Conservation (phyloP, 495 filamentous ascomycete genomes). For the Penicillium pulvis region DNA sequence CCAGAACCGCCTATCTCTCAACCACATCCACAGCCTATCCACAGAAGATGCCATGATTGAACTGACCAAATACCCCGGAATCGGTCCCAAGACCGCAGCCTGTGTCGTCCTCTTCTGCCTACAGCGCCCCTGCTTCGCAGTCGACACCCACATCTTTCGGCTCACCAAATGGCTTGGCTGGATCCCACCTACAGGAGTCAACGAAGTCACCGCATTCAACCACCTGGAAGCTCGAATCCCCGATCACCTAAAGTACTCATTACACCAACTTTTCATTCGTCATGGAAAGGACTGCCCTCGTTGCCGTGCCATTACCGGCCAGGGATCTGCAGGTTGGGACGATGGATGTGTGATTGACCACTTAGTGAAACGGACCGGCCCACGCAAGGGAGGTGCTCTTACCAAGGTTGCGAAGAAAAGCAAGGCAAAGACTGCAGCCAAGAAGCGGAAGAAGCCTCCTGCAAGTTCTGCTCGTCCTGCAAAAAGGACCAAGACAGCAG, state of each 20-base stretch:
- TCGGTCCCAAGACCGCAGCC: conserved; percentile 89
- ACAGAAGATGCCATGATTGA: conserved; percentile 71
- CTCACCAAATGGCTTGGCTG: conserved; percentile 85
- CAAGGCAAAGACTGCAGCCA: not conserved
- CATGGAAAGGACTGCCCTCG: conserved; percentile 82
- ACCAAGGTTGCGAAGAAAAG: not conserved
- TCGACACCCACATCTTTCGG: conserved; percentile 83
- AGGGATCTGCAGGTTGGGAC: conserved; percentile 47
- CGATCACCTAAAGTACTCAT: conserved; percentile 81
- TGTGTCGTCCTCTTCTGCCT: conserved; percentile 85
- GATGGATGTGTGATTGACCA: conserved; percentile 55
- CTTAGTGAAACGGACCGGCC: conserved; percentile 42
- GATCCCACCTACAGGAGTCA: conserved; percentile 63
- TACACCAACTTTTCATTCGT: conserved; percentile 84
- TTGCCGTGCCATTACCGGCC: conserved; percentile 63
- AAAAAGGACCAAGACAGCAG: not conserved
- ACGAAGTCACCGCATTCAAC: conserved; percentile 68
- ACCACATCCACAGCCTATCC: conserved; percentile 70
- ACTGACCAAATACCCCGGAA: conserved; percentile 76
- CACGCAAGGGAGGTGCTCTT: not conserved
- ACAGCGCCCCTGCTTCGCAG: conserved; percentile 74
- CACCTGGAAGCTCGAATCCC: conserved; percentile 84
- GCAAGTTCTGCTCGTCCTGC: not conserved
- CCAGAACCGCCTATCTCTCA: conserved; percentile 65
- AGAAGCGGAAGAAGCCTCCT: not conserved